Evolutionary conservation across 139 green algal species (phyloP), one percentile per base, ranked within the genome.

Genomic region (Chlorella sp.): DNA sequence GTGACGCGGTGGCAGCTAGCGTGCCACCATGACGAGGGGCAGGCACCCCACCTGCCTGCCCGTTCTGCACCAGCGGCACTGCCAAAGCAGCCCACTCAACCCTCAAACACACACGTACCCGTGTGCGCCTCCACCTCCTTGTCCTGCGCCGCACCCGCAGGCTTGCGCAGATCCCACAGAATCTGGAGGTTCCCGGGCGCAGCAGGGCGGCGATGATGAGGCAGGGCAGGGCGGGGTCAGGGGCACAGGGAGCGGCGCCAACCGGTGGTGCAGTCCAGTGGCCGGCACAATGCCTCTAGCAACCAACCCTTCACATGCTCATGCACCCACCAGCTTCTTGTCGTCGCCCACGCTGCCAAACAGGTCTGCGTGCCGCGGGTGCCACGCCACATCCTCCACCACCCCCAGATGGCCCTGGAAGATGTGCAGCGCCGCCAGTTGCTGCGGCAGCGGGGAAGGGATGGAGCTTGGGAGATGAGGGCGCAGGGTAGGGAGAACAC

Each of bases 311-410:
- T 11, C 44, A 7, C 44, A 7, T 55, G 44, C 44, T 30, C 20
- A 6, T 13, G 26, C 63, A 13, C 23, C 4, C n/a, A 71, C 30
- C 65, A 72, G 65, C 65, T 72, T 72, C n/a, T 34, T 34, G 65
- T 72, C 65, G 65, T 72, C 65, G 5, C 65, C 65, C 30, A 72
- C 65, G 64, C 64, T 23, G 28, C 97, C 97, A 91, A 99, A 99
- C 47, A 99, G 90, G 88, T 97, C 88, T 26, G 88, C 82, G 73
- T 99, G 94, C 63, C 95, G 90, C 56, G 86, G 94, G 90, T 99
- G 97, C 97, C 97, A 99, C 5, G 97, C 97, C 79, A 99, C 97
- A 86, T 99, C 97, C 92, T 98, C 95, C 11, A 98, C 94, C 20
- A 98, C 96, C 11, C 94, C 93, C 30, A 87, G 51, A 84, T 98